These are phyloP conservation scores for Veloporphyrellus conicus DNA, from an alignment of 1,284 basidiomycete species.

Conservation along the genomic window DNA sequence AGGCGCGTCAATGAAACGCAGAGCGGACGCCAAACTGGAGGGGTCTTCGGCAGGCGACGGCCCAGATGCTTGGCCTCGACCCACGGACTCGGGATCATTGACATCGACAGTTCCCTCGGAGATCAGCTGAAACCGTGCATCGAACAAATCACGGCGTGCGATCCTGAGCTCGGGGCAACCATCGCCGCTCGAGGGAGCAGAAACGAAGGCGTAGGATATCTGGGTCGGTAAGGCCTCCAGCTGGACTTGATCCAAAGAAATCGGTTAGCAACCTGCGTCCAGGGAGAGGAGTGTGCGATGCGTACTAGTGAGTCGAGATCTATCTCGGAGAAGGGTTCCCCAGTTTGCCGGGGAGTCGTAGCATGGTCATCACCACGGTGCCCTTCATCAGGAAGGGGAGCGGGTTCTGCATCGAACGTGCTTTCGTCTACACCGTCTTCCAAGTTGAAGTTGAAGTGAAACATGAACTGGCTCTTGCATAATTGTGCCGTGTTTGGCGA, in stretches of 20 bases:
- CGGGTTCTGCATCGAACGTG: background rate
- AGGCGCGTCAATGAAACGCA: constrained; percentile 71
- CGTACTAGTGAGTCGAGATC: constrained; percentile 36
- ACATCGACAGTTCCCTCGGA: constrained; percentile 38
- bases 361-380: constrained; percentile 1
- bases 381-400: background rate
- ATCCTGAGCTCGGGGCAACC: constrained; percentile 39
- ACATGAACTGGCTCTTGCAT: too few species aligned
- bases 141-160: constrained; percentile 83
- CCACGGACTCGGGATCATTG: background rate
- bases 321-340: constrained; percentile 33
- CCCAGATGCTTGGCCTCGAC: constrained; percentile 1
- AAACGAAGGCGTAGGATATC: constrained; percentile 60
- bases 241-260: constrained; percentile 35
- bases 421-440: constrained; percentile 41
- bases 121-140: constrained; percentile 89
- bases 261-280: background rate
- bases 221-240: constrained; percentile 49
- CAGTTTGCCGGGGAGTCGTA: constrained; percentile 2
- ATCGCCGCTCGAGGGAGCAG: constrained; percentile 34
- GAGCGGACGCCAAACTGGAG: constrained; percentile 25
- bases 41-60: background rate
- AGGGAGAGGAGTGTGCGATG: constrained; percentile 1
- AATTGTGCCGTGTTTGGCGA: background rate
- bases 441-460: constrained; percentile 60